Percentiles rank a stretch among this genome's conserved stretches.
phyloP scores from a whole-genome alignment of 805 yeast genomes.

The Phaffomyces opuntiae region DNA sequence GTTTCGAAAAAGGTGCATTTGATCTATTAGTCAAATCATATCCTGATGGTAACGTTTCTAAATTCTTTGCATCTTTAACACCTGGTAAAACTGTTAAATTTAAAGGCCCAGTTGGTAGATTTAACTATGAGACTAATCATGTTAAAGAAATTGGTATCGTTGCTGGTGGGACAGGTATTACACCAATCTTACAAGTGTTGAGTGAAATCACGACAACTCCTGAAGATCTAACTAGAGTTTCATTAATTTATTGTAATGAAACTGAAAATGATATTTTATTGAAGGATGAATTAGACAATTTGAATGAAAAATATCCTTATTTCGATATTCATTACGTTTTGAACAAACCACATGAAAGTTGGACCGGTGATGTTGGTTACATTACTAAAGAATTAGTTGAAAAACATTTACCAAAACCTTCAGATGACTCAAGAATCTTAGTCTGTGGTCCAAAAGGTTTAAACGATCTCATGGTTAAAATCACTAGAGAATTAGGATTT shows the following conservation, averaged over 20 bases:
- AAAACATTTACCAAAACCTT: constrained; percentile 44
- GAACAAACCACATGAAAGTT: constrained; percentile 39
- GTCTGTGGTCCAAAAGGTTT: constrained; percentile 73
- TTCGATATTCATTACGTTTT: constrained; percentile 56
- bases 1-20: constrained; percentile 63
- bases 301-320: constrained; percentile 54
- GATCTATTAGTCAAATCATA: constrained; percentile 75
- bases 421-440: constrained; percentile 46
- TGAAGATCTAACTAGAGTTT: constrained; percentile 53
- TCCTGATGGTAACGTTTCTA: constrained; percentile 63
- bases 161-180: constrained; percentile 87
- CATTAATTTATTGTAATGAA: constrained; percentile 65
- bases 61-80: constrained; percentile 52
- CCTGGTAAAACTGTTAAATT: constrained; percentile 65
- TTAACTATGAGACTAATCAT: constrained; percentile 51
- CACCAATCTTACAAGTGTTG: constrained; percentile 81
- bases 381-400: constrained; percentile 52
- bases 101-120: constrained; percentile 75
- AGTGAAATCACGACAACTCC: constrained; percentile 65
- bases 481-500: constrained; percentile 58
- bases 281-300: constrained; percentile 65
- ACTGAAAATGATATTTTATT: constrained; percentile 71
- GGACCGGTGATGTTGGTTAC: constrained; percentile 56
- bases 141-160: constrained; percentile 59
- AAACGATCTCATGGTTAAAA: constrained; percentile 45